Evolutionary conservation across 1,284 basidiomycete genomes (phyloP).

Genomic region (Trichosporon sp.): DNA sequence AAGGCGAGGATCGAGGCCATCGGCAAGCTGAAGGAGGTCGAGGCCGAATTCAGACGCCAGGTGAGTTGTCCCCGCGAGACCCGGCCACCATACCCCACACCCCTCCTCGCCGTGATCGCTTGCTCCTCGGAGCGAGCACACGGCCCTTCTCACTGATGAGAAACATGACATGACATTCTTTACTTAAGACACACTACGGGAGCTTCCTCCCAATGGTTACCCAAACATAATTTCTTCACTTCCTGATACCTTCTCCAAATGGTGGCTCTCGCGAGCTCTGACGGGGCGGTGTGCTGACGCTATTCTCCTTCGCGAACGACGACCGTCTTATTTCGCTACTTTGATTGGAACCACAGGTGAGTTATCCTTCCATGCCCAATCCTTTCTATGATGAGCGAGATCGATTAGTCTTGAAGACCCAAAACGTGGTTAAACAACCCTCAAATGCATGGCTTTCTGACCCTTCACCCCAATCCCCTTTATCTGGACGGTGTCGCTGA

Average conservation of each 20-base stretch:
- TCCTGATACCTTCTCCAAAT: conserved; percentile 36
- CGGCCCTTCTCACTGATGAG: conserved; percentile 30
- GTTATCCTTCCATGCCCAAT: conserved; percentile 14
- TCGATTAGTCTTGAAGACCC: conserved; percentile 53
- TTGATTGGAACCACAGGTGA: conserved; percentile 35
- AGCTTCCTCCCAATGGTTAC: conserved; percentile 40
- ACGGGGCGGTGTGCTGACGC: conserved; percentile 20
- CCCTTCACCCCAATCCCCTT: conserved; percentile 9
- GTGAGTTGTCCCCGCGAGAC: conserved; percentile 28
- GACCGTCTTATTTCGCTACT: neutral
- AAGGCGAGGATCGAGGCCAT: conserved; percentile 47
- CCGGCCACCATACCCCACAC: neutral
- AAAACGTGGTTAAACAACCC: conserved; percentile 45
- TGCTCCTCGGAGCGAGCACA: neutral
- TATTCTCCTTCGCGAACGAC: conserved; percentile 6
- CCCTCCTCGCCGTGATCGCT: conserved; percentile 4
- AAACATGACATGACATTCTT: conserved; percentile 49
- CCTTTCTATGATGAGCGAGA: conserved; percentile 40
- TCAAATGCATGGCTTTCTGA: conserved; percentile 50
- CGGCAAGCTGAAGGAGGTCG: conserved; percentile 44
- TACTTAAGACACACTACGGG: conserved; percentile 41
- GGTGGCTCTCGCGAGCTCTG: neutral
- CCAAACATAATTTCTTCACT: conserved; percentile 47
- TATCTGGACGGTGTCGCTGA: conserved; percentile 17
- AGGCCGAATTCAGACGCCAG: conserved; percentile 42